Percentiles rank a stretch among this genome's conserved stretches.
These are phyloP conservation scores for Podila verticillata DNA, from an alignment of 192 early-diverging fungal genomes.

Conservation along the genomic window DNA sequence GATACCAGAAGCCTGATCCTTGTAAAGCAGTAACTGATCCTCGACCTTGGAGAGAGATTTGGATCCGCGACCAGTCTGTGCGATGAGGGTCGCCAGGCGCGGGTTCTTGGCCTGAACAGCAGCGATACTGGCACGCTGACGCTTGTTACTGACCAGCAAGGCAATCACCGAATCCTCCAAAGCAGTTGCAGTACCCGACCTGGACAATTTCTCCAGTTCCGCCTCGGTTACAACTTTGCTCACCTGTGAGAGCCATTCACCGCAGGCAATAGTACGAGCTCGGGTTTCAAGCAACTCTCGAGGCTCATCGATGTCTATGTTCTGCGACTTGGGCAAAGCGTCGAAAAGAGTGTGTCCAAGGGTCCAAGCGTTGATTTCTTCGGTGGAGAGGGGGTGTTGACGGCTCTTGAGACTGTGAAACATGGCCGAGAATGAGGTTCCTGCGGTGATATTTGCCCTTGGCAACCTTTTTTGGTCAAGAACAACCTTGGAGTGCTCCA, in stretches of 20 bases:
- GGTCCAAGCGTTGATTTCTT: constrained; percentile 47
- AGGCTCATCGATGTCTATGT: constrained; percentile 11
- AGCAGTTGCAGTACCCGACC: constrained; percentile 59
- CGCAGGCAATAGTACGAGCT: constrained; percentile 67
- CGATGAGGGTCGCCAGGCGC: constrained; percentile 79
- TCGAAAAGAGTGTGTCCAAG: constrained; percentile 40
- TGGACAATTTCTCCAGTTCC: constrained; percentile 30
- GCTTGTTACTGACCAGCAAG: constrained; percentile 68
- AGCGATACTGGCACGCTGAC: constrained; percentile 65
- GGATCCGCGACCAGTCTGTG: constrained; percentile 76
- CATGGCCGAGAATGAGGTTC: constrained; percentile 30
- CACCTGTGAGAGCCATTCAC: constrained; percentile 57
- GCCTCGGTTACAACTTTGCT: constrained; percentile 53
- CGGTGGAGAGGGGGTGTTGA: constrained; percentile 16
- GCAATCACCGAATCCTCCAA: constrained; percentile 30
- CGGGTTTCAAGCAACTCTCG: constrained; percentile 31
- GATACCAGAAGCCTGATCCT: constrained; percentile 17
- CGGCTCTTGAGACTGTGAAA: constrained; percentile 31
- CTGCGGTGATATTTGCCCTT: constrained; percentile 18
- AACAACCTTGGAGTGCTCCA: constrained; percentile 19
- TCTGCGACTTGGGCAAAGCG: constrained; percentile 12
- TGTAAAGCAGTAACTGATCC: constrained; percentile 55
- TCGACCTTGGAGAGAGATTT: constrained; percentile 43
- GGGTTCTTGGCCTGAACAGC: constrained; percentile 74
- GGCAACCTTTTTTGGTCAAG: constrained; percentile 23